A percentile compares a stretch with the other conserved stretches of the same genome.
phyloP scores from a whole-genome alignment of 495 filamentous ascomycete genomes.

The Penicillium samsonianum region DNA sequence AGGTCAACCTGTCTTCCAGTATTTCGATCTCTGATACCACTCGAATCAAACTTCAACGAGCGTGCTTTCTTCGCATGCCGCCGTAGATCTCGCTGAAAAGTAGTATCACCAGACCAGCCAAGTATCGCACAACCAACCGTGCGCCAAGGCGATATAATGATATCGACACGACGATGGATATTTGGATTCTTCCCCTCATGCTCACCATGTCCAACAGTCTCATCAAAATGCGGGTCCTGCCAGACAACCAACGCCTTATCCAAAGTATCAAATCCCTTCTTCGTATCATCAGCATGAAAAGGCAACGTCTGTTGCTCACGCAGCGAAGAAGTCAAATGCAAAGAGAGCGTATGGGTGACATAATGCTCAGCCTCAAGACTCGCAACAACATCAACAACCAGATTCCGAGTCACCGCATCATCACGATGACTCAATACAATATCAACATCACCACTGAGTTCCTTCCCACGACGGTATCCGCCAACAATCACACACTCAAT shows the following conservation, averaged over 20 bases:
- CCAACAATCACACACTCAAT: conserved; percentile 78
- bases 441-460: conserved; percentile 76
- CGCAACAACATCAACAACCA: conserved; percentile 67
- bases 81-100: conserved; percentile 85
- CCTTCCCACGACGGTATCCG: conserved; percentile 82
- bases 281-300: conserved; percentile 40
- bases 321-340: conserved; percentile 64
- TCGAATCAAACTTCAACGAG: conserved; percentile 86
- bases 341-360: conserved; percentile 79
- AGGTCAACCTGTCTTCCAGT: conserved; percentile 71
- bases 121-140: conserved; percentile 85
- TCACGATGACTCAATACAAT: conserved; percentile 81
- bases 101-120: conserved; percentile 86
- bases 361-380: conserved; percentile 66
- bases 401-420: conserved; percentile 59
- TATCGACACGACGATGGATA: conserved; percentile 83
- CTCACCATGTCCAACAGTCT: background rate
- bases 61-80: conserved; percentile 73
- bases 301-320: conserved; percentile 70
- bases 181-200: conserved; percentile 54
- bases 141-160: conserved; percentile 87
- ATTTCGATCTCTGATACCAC: conserved; percentile 69
- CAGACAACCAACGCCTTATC: conserved; percentile 94
- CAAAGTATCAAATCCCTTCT: conserved; percentile 72
- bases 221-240: conserved; percentile 67